Percentiles rank a stretch among this genome's conserved stretches.
Evolutionary conservation across 2,329 filamentous ascomycete species (phyloP).

Genomic region (Metarhizium humberi): DNA sequence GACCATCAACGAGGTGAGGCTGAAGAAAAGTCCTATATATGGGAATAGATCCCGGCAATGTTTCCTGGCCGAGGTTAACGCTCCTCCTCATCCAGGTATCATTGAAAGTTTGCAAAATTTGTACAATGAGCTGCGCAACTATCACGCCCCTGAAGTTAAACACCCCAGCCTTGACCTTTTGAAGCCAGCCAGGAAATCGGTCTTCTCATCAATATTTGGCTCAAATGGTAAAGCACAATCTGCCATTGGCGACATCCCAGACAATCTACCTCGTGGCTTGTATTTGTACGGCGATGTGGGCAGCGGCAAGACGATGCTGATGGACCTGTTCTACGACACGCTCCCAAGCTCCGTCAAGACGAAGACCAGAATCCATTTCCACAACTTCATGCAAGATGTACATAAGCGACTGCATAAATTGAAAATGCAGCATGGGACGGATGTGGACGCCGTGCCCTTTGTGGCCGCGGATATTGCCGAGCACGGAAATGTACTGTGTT

Average conservation of each 20-base stretch:
- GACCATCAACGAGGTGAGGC: constrained; percentile 73
- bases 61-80: neutral
- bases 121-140: constrained; percentile 69
- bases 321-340: constrained; percentile 97
- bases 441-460: constrained; percentile 84
- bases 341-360: constrained; percentile 67
- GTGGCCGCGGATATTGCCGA: constrained; percentile 92
- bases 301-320: constrained; percentile 97
- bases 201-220: constrained; percentile 56
- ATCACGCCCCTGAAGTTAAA: constrained; percentile 63
- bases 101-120: constrained; percentile 84
- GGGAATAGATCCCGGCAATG: neutral
- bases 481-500: constrained; percentile 78
- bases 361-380: constrained; percentile 94
- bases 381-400: constrained; percentile 99
- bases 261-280: constrained; percentile 73
- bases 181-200: constrained; percentile 42
- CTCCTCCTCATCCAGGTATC: constrained; percentile 47
- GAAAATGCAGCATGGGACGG: constrained; percentile 81
- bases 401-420: constrained; percentile 84
- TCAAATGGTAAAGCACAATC: constrained; percentile 27
- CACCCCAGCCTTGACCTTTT: constrained; percentile 69
- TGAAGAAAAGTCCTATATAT: neutral
- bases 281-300: constrained; percentile 97
- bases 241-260: constrained; percentile 47